Evolutionary conservation across 2,329 filamentous ascomycete genomes (phyloP).

Genomic region (Zasmidium citrigriseum): DNA sequence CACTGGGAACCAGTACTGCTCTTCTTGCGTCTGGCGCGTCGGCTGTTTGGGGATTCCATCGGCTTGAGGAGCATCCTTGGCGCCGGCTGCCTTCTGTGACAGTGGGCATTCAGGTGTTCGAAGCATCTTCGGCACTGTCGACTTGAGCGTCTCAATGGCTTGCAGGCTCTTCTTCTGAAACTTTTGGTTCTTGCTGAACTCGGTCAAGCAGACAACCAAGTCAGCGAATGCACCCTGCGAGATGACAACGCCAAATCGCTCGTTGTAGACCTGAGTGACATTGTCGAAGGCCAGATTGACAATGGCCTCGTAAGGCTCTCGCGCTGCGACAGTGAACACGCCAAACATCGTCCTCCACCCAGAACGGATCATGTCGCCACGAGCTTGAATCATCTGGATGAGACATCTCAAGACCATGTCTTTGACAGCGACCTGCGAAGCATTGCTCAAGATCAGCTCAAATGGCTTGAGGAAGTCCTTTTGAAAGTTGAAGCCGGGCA

Average conservation of each 20-base stretch:
- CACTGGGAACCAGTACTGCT: conserved; percentile 98
- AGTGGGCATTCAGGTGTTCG: conserved; percentile 93
- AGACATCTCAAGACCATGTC: conserved; percentile 95
- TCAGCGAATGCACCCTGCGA: conserved; percentile 96
- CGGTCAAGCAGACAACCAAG: conserved; percentile 90
- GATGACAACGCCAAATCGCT: conserved; percentile 92
- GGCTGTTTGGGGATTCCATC: conserved; percentile 62
- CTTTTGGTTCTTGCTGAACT: conserved; percentile 97
- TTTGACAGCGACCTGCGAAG: conserved; percentile 86
- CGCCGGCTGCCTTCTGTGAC: conserved; percentile 60
- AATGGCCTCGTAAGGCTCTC: conserved; percentile 90
- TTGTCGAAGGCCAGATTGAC: conserved; percentile 97
- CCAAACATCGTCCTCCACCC: conserved; percentile 99
- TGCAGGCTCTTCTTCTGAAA: conserved; percentile 99
- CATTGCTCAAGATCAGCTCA: conserved; percentile 95
- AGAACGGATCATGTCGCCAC: conserved; percentile 93
- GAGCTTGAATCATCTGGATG: conserved; percentile 98
- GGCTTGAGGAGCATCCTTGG: conserved; percentile 48
- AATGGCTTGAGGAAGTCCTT: conserved; percentile 99
- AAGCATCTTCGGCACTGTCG: conserved; percentile 91
- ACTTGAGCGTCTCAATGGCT: conserved; percentile 92
- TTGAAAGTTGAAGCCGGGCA: conserved; percentile 99
- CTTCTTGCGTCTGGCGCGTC: conserved; percentile 84
- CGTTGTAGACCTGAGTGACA: conserved; percentile 92
- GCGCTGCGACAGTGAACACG: conserved; percentile 92